A percentile compares a stretch with the other conserved stretches of the same genome.
Conservation (phyloP, 2,329 filamentous ascomycete genomes). For the Fusarium sacchari region DNA sequence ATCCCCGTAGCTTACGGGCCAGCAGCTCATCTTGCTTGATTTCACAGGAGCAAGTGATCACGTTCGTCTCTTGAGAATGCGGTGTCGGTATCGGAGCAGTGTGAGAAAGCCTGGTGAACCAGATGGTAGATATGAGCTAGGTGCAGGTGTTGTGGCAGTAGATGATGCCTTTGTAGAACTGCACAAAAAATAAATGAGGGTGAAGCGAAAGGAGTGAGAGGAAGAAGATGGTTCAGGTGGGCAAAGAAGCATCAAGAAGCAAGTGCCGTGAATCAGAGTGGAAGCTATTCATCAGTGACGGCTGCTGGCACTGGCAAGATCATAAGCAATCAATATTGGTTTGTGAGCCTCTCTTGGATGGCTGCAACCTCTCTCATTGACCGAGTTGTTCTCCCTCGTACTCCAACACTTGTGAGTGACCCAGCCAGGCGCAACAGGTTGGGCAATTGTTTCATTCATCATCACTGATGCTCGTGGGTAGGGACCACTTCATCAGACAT, state of each 20-base stretch:
- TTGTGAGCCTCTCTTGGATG: no score
- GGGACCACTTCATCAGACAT: no score
- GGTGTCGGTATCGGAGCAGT: neutral
- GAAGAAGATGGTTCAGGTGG: no score
- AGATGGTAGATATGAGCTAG: neutral
- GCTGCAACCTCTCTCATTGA: neutral
- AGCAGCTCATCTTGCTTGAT: neutral
- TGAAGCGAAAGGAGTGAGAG: neutral
- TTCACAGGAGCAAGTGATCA: neutral
- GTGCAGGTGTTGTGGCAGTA: neutral
- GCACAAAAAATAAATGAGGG: neutral
- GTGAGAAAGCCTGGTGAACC: neutral
- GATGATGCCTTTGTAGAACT: neutral
- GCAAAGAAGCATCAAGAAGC: no score
- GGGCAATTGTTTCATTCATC: rapidly evolving
- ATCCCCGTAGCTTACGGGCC: neutral
- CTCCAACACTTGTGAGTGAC: neutral
- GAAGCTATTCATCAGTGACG: rapidly evolving
- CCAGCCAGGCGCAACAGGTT: neutral
- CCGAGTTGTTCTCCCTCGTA: no score
- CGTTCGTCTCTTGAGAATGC: rapidly evolving
- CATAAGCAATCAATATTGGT: neutral
- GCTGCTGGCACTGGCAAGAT: neutral
- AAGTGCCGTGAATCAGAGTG: rapidly evolving
- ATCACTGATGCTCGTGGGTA: rapidly evolving